These are phyloP conservation scores for Diplocarpon rosae DNA, from an alignment of 2,329 filamentous ascomycete species.

Conservation along the genomic window DNA sequence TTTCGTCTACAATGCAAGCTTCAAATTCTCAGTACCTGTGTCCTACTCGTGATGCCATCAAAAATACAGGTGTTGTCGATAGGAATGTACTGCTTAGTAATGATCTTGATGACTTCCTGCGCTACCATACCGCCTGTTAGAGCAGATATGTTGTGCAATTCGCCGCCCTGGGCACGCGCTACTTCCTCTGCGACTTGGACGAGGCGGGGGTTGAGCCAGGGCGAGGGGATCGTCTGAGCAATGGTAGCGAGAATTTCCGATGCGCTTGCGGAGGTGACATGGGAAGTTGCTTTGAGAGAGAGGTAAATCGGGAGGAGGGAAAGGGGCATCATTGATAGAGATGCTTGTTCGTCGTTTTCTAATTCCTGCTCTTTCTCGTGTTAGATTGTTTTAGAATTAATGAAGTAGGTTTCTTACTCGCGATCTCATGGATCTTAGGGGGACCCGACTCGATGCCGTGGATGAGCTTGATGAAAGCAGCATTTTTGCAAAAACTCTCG, in stretches of 20 bases:
- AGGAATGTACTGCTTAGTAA: conserved; percentile 62
- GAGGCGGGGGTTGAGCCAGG: conserved; percentile 39
- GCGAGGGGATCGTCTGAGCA: conserved; percentile 35
- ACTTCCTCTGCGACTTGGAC: conserved; percentile 51
- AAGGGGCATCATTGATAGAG: conserved; percentile 27
- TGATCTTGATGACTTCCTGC: conserved; percentile 92
- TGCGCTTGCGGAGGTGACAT: conserved; percentile 34
- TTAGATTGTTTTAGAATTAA: conserved; percentile 17
- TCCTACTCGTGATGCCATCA: conserved; percentile 45
- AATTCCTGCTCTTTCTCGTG: conserved; percentile 39
- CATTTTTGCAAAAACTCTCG: conserved; percentile 91
- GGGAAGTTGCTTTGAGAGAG: conserved; percentile 45
- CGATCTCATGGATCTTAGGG: conserved; percentile 17
- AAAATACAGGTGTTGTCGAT: conserved; percentile 62
- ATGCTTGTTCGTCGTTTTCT: conserved; percentile 41
- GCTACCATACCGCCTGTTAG: conserved; percentile 84
- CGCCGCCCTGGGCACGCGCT: conserved; percentile 66
- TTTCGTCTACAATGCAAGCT: not conserved
- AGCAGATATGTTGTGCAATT: conserved; percentile 86
- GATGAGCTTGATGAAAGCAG: conserved; percentile 82
- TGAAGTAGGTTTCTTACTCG: conserved; percentile 14
- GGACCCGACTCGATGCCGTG: conserved; percentile 30
- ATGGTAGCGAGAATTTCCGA: conserved; percentile 43
- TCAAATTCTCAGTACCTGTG: conserved; percentile 24
- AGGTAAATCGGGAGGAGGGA: conserved; percentile 62